Evolutionary conservation across 805 yeast genomes (phyloP), one percentile per base, ranked within the genome.

Genomic region (Candida koratica): DNA sequence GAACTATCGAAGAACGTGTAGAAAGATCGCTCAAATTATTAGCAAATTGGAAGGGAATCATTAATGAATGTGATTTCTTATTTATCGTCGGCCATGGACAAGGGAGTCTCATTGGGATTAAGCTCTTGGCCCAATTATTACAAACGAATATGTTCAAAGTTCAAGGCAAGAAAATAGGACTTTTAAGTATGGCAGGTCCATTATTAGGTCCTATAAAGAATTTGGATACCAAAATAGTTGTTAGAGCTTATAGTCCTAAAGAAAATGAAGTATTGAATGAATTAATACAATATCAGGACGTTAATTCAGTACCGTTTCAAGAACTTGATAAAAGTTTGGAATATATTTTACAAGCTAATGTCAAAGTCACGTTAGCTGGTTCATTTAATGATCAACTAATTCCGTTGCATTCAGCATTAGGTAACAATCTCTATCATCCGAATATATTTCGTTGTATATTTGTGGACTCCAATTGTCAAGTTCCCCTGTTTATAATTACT

Each of bases 261-360:
- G 73, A 67, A 36, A 64, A 64, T 42, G 62, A 56, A 32, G 56
- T 63, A 6, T 51, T 65, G 17, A 43, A 41, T 27, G 71, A 67
- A 42, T 33, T 67, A 28, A 58, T 64, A 36, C 66, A 64, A 14
- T 44, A 57, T 9, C 62, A 53, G 39, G 49, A 53, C 23, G 51
- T 54, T 2, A 44, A 39, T 12, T 47, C 51, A 15, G 26, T 38
- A 3, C 30, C 38, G 12, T 48, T 59, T 9, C 30, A 43, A 8
- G 43, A 41, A 28, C 36, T 64, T 23, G 37, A 36, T 14, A 40
- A 42, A 6, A 42, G 55, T 17, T 19, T 44, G n/a, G 42, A 63
- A 38, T 30, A 41, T 16, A 44, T 65, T 24, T 37, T 55, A 15
- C 25, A 34, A 3, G 15, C 39, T 12, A 58, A 62, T 37, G 67